These are phyloP conservation scores for Trebouxia sp. DNA, from an alignment of 139 green algal genomes.

Conservation along the genomic window DNA sequence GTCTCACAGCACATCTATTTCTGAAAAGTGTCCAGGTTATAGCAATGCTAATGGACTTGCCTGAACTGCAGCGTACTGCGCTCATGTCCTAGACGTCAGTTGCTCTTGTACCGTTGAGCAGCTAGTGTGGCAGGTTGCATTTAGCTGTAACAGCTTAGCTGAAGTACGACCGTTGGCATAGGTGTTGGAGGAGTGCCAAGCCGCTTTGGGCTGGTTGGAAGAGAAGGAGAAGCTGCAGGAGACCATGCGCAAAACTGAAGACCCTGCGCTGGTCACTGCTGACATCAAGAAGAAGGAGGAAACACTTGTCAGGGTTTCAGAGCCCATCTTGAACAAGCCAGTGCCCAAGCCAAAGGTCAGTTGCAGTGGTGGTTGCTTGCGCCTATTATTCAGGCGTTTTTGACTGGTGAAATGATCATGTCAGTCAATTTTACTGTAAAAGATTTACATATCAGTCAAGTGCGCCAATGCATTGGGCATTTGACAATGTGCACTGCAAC, in stretches of 20 bases:
- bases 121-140: not conserved
- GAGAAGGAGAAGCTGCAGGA: constrained; percentile 77
- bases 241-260: constrained; percentile 56
- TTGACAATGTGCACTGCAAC: too few relatives aligned
- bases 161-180: not conserved
- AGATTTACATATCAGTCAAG: too few relatives aligned
- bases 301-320: constrained; percentile 71
- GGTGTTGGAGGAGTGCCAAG: constrained; percentile 73
- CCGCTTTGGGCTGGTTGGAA: constrained; percentile 83
- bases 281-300: constrained; percentile 93
- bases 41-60: too few relatives aligned
- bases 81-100: too few relatives aligned
- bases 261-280: constrained; percentile 74
- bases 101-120: not conserved
- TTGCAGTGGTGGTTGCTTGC: not conserved
- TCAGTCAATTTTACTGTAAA: too few relatives aligned
- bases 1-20: too few relatives aligned
- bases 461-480: too few relatives aligned
- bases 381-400: too few relatives aligned
- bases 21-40: too few relatives aligned
- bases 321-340: constrained; percentile 90
- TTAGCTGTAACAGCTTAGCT: not conserved
- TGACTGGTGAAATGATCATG: too few relatives aligned
- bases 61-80: too few relatives aligned
- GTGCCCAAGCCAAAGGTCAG: constrained; percentile 41